Conservation (phyloP, 768 basidiomycete species). For the Sporobolomyces pararoseus region DNA sequence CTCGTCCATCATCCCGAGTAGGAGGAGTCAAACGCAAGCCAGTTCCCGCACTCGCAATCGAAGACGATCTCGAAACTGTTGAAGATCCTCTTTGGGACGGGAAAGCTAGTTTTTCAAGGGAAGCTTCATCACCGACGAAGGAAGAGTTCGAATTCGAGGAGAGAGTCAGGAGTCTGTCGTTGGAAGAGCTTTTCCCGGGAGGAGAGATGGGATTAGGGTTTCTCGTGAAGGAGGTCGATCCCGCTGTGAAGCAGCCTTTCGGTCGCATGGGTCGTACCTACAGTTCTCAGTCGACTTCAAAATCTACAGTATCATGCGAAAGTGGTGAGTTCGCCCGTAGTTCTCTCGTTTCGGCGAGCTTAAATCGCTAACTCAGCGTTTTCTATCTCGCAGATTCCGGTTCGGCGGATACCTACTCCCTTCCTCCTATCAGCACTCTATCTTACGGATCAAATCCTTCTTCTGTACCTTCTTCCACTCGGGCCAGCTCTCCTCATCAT, state of each 20-base stretch:
- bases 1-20: background rate
- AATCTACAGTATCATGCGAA: too few species aligned
- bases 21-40: conserved; percentile 16
- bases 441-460: background rate
- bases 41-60: conserved; percentile 9
- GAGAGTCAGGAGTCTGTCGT: conserved; percentile 6
- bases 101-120: too few species aligned
- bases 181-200: conserved; percentile 7
- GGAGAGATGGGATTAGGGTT: conserved; percentile 16
- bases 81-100: conserved; percentile 1
- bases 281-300: background rate
- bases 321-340: background rate
- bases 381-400: background rate
- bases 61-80: conserved; percentile 12
- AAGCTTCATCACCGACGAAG: background rate
- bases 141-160: background rate
- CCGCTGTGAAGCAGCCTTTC: background rate
- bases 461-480: background rate
- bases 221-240: conserved; percentile 1
- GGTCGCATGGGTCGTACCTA: background rate
- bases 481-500: background rate
- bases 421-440: background rate
- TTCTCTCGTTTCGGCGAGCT: background rate
- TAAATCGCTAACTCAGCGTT: background rate
- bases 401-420: background rate